Conservation (phyloP, 1,284 basidiomycete species). For the Cutaneotrichosporon mucoides region DNA sequence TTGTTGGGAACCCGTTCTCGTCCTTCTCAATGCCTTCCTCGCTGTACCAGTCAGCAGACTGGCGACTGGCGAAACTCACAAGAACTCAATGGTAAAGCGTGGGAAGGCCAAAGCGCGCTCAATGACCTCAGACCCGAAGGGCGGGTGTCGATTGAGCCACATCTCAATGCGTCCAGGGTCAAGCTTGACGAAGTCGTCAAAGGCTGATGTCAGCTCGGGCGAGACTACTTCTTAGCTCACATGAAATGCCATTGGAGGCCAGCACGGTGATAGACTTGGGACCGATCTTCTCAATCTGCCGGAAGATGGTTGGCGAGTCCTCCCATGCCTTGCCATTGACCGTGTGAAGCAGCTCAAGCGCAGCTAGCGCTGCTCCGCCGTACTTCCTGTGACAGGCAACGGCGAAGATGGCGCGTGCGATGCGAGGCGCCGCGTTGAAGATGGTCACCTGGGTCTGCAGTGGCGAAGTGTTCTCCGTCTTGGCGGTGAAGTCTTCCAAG, state of each 20-base stretch:
- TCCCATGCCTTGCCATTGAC: constrained; percentile 47
- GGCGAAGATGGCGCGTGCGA: constrained; percentile 38
- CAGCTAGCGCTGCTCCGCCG: constrained; percentile 26
- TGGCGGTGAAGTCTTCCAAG: constrained; percentile 26
- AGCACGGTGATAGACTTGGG: constrained; percentile 40
- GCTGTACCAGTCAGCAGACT: neutral
- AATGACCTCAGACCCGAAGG: constrained; percentile 25
- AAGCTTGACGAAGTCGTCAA: constrained; percentile 21
- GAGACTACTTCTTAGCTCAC: constrained; percentile 15
- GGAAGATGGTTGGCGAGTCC: constrained; percentile 35
- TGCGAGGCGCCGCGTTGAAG: constrained; percentile 34
- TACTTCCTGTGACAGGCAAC: constrained; percentile 28
- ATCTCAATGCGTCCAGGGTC: constrained; percentile 23
- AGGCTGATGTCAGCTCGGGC: constrained; percentile 16
- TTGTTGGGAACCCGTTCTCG: constrained; percentile 13
- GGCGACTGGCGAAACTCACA: constrained; percentile 2
- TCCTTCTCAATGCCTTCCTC: neutral
- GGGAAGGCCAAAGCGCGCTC: constrained; percentile 20
- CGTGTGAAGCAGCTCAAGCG: constrained; percentile 33
- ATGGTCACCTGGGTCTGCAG: constrained; percentile 31
- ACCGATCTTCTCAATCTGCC: constrained; percentile 40
- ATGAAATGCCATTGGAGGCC: constrained; percentile 17
- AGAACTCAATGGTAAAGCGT: constrained; percentile 20
- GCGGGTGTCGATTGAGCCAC: constrained; percentile 25
- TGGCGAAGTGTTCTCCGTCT: constrained; percentile 27